A percentile compares a stretch with the other conserved stretches of the same genome.
Evolutionary conservation across 352 stramenopile genomes (phyloP).

Genomic region (Thraustochytrium striatum): DNA sequence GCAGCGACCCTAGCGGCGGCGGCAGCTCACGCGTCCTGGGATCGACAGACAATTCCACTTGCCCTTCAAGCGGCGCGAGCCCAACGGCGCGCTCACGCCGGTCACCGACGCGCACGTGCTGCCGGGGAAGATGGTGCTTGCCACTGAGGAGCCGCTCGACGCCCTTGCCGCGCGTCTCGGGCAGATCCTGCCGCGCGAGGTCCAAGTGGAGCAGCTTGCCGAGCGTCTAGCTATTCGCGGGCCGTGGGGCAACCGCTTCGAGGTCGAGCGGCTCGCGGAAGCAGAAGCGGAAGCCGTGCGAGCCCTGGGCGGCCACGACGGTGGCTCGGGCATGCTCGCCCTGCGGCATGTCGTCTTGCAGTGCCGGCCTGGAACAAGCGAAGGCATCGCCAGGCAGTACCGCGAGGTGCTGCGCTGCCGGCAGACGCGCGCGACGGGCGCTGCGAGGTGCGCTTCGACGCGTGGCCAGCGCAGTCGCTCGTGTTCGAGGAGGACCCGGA

Average conservation of each 20-base stretch:
- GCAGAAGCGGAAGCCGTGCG: background rate
- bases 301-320: background rate
- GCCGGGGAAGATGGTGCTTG: background rate
- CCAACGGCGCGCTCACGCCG: background rate
- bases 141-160: background rate
- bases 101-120: background rate
- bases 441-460: slow-evolving; percentile 4
- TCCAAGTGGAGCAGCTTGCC: background rate
- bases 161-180: background rate
- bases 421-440: too few species aligned
- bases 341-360: background rate
- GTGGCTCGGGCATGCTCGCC: slow-evolving; percentile 9
- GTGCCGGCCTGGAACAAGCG: background rate
- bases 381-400: slow-evolving; percentile 5
- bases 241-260: slow-evolving; percentile 8
- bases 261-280: background rate
- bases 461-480: background rate
- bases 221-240: background rate
- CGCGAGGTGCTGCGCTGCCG: background rate
- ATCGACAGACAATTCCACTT: too few species aligned
- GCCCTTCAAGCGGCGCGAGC: background rate
- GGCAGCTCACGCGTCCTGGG: too few species aligned
- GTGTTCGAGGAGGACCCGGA: background rate
- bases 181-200: background rate
- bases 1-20: too few species aligned